Percentiles rank a stretch among this genome's conserved stretches.
Evolutionary conservation across 768 basidiomycete genomes (phyloP).

Genomic region (Dentipellis sp.): DNA sequence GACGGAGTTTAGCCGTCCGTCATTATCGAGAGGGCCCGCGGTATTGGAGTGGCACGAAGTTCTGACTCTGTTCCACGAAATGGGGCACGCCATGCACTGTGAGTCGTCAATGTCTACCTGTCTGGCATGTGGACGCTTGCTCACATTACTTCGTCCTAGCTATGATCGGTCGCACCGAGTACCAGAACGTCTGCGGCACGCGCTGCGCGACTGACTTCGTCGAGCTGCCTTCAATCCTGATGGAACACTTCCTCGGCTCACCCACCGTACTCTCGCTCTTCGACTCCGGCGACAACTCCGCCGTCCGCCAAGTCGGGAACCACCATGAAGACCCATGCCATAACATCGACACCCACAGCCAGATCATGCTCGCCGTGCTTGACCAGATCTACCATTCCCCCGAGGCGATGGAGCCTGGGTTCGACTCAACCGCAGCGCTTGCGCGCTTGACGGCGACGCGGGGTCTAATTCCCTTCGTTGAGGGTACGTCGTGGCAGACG

Average conservation of each 20-base stretch:
- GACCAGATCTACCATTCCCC: conserved; percentile 90
- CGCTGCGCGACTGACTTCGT: conserved; percentile 98
- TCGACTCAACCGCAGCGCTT: conserved; percentile 67
- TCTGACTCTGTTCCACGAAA: conserved; percentile 92
- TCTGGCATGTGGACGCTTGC: conserved; percentile 3
- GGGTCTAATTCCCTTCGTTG: conserved; percentile 77
- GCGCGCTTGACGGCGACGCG: conserved; percentile 53
- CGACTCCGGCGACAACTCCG: conserved; percentile 38
- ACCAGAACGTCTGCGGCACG: conserved; percentile 96
- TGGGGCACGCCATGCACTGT: conserved; percentile 99
- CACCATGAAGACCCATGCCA: conserved; percentile 70
- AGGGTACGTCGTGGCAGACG: conserved; percentile 87
- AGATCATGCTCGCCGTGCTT: conserved; percentile 80
- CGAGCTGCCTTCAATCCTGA: conserved; percentile 93
- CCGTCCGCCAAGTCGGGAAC: conserved; percentile 41
- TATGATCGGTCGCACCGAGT: conserved; percentile 96
- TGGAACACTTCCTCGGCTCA: conserved; percentile 95
- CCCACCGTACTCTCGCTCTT: conserved; percentile 77
- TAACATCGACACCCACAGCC: conserved; percentile 82
- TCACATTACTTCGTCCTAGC: conserved; percentile 37
- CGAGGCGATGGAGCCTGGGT: conserved; percentile 38
- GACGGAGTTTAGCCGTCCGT: conserved; percentile 72
- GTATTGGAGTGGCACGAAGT: conserved; percentile 89
- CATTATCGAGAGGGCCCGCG: conserved; percentile 49
- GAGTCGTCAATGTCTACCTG: conserved; percentile 26